A percentile compares a stretch with the other conserved stretches of the same genome.
These are phyloP conservation scores for Entomortierella beljakovae DNA, from an alignment of 192 early-diverging fungal species.

Conservation along the genomic window DNA sequence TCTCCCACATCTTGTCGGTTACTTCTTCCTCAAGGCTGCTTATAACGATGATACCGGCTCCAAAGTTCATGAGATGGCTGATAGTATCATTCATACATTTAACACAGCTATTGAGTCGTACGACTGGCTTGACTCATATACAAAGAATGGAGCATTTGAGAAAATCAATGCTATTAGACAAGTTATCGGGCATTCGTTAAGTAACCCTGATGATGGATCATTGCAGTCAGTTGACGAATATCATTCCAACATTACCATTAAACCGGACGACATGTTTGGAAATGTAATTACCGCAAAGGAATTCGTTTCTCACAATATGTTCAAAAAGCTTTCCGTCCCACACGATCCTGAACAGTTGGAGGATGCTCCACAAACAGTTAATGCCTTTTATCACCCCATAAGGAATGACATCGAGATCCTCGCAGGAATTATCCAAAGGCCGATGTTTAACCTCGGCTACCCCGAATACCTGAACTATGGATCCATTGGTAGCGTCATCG, in stretches of 20 bases:
- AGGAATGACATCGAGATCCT: constrained; percentile 46
- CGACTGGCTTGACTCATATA: constrained; percentile 60
- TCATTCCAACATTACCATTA: constrained; percentile 45
- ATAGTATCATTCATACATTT: constrained; percentile 54
- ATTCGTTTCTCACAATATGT: constrained; percentile 13
- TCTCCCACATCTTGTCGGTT: constrained; percentile 56
- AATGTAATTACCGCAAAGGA: constrained; percentile 55
- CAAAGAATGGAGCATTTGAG: constrained; percentile 50
- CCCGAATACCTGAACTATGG: constrained; percentile 76
- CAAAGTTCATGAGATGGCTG: constrained; percentile 57
- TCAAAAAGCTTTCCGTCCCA: constrained; percentile 35
- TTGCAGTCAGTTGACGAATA: constrained; percentile 56
- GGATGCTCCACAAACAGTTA: constrained; percentile 65
- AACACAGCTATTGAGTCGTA: constrained; percentile 49
- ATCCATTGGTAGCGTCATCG: constrained; percentile 70
- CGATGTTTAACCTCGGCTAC: constrained; percentile 64
- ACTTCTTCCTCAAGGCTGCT: constrained; percentile 58
- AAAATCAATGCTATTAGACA: constrained; percentile 58
- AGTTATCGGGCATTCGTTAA: constrained; percentile 61
- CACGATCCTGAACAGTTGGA: constrained; percentile 61
- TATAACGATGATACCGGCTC: constrained; percentile 43
- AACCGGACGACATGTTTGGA: constrained; percentile 52
- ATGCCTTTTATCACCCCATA: constrained; percentile 63
- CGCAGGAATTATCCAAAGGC: constrained; percentile 67
- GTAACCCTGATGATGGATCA: constrained; percentile 49